Evolutionary conservation across 371 early-diverging fungal genomes (phyloP).

Genomic region (Lichtheimia corymbifera): DNA sequence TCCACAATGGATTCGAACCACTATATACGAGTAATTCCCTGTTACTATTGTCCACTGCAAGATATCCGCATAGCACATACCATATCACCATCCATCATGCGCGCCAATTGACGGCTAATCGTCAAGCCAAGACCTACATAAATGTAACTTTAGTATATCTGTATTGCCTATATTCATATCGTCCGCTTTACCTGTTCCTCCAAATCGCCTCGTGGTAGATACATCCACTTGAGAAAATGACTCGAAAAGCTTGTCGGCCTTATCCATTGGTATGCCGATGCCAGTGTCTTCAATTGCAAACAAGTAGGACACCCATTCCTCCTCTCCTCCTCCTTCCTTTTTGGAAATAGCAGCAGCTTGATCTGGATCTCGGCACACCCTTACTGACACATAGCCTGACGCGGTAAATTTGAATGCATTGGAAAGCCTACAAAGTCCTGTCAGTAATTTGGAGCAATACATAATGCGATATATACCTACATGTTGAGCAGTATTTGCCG

Average conservation of each 20-base stretch:
- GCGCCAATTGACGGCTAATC: conserved; percentile 48
- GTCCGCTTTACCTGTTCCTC: conserved; percentile 40
- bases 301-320: conserved; percentile 19
- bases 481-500: conserved; percentile 55
- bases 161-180: too few species aligned
- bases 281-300: conserved; percentile 64
- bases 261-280: conserved; percentile 60
- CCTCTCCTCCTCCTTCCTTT: neutral
- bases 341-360: neutral
- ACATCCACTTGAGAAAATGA: conserved; percentile 63
- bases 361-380: conserved; percentile 3
- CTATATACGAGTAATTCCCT: conserved; percentile 8
- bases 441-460: neutral
- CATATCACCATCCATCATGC: conserved; percentile 57
- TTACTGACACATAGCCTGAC: conserved; percentile 15
- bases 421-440: conserved; percentile 15
- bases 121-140: conserved; percentile 42
- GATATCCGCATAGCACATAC: conserved; percentile 18
- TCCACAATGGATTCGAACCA: conserved; percentile 52
- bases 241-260: conserved; percentile 53
- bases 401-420: conserved; percentile 27
- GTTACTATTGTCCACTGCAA: neutral
- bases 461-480: conserved; percentile 8
- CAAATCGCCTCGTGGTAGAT: conserved; percentile 53
- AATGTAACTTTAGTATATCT: too few species aligned